Base-by-base conservation (phyloP, 192 early-diverging fungal species). In the Coemansia brasiliensis region DNA sequence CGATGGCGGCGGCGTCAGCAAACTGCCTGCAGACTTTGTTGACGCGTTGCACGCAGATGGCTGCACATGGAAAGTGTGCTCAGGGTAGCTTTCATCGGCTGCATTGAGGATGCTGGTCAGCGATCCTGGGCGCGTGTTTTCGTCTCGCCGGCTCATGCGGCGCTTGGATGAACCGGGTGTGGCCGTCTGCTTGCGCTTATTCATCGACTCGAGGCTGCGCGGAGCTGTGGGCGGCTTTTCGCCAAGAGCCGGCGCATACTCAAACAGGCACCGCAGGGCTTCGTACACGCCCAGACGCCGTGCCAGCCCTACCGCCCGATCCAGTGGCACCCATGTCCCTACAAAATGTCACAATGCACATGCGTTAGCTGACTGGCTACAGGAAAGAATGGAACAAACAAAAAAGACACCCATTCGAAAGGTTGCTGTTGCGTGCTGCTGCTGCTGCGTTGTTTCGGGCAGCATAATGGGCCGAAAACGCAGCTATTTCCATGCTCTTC, bases 271-370 rank as follows among this genome's bases (percentile, higher is more conserved):
- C 40, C 43, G 45, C 45, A 82, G 62, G 18, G 54, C 57, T 24
- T 64, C 63, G 40, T 55, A 82, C 35, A 82, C 63, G 45, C 53
- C 50, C 25, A 76, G 61, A 37, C 72, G 61, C 39, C 41, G 59
- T 37, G 70, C 65, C 37, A 82, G 67, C 13, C 50, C 57, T 9
- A 61, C 46, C 13, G 80, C 80, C 12, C 70, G 56, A 15, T 67
- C 65, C 42, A 77, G 53, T 38, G 80, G 80, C 48, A 82, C 67
- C 80, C 80, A 82, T 8, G 80, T 82, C 15, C 76, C 74, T 78
- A 78, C 58, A 52, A 27, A 35, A 35, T 35, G 32, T 5, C 32
- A 35, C 32, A 35, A 35, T 35, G 37, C 22, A 15, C 41, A 54
- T 8, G 20, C 26, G 43, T 18, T 39, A 38, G 45, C 20, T 24